Evolutionary conservation across 305 asterid species (phyloP).

Genomic region (Ilex paraguariensis): DNA sequence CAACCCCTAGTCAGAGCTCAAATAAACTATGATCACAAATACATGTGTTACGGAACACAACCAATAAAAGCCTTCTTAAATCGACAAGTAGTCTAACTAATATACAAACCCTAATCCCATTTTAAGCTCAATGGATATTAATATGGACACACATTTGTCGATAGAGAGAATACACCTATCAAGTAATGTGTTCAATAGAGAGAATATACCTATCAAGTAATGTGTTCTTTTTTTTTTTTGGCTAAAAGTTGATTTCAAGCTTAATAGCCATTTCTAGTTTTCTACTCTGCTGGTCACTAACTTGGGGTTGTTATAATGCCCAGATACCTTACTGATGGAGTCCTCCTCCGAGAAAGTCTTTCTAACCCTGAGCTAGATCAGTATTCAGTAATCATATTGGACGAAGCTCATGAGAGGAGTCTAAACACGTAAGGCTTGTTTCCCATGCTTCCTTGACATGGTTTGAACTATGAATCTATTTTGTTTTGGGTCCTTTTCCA

Average conservation of each 20-base stretch:
- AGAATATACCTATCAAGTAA: constrained; percentile 89
- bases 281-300: not conserved
- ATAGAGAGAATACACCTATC: constrained; percentile 43
- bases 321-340: constrained; percentile 98
- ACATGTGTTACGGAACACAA: too few species aligned
- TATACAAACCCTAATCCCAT: too few species aligned
- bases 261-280: constrained; percentile 1
- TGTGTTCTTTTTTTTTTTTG: constrained; percentile 10
- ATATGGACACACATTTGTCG: too few species aligned
- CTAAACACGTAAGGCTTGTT: constrained; percentile 65
- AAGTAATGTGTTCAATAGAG: too few species aligned
- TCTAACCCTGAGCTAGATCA: constrained; percentile 71
- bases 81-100: too few species aligned
- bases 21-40: too few species aligned
- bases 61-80: too few species aligned
- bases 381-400: constrained; percentile 88
- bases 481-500: too few species aligned
- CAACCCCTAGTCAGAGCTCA: too few species aligned
- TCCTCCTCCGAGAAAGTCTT: constrained; percentile 95
- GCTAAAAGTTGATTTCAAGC: not conserved
- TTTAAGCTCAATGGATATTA: too few species aligned
- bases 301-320: constrained; percentile 12
- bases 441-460: constrained; percentile 2
- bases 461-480: not conserved
- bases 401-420: constrained; percentile 99